These are phyloP conservation scores for Dittrichia graveolens DNA, from an alignment of 129 eudicot genomes.

Conservation along the genomic window DNA sequence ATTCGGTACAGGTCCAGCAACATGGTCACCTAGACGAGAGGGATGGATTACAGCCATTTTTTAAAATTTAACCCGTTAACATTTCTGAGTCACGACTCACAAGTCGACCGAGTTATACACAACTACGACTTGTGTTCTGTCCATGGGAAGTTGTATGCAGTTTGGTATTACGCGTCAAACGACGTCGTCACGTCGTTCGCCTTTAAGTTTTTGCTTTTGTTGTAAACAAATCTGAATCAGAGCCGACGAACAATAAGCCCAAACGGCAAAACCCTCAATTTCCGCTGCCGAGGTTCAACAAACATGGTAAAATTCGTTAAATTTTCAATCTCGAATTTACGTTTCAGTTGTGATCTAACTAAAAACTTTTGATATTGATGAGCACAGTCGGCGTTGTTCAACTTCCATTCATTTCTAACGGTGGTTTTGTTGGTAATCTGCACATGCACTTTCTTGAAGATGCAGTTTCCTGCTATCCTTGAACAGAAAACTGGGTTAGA, in stretches of 20 bases:
- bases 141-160: not conserved
- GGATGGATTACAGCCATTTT: too few relatives aligned
- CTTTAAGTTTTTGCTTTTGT: constrained; percentile 17
- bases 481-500: constrained; percentile 82
- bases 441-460: constrained; percentile 82
- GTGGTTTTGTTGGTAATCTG: constrained; percentile 79
- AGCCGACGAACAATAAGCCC: constrained; percentile 21
- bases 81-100: too few relatives aligned
- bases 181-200: constrained; percentile 4
- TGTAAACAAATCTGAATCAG: constrained; percentile 18
- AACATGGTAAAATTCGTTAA: constrained; percentile 30
- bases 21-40: too few relatives aligned
- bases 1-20: too few relatives aligned
- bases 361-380: not conserved
- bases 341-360: constrained; percentile 2
- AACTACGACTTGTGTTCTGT: not conserved
- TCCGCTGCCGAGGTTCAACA: not conserved
- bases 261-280: constrained; percentile 24
- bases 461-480: constrained; percentile 80
- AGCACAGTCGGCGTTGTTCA: constrained; percentile 69
- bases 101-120: not conserved
- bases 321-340: not conserved
- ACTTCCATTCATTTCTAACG: constrained; percentile 83
- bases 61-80: too few relatives aligned
- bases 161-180: not conserved